A percentile compares a stretch with the other conserved stretches of the same genome.
Conservation (phyloP, 176 grass and related monocot genomes). For the Carex littledalei region DNA sequence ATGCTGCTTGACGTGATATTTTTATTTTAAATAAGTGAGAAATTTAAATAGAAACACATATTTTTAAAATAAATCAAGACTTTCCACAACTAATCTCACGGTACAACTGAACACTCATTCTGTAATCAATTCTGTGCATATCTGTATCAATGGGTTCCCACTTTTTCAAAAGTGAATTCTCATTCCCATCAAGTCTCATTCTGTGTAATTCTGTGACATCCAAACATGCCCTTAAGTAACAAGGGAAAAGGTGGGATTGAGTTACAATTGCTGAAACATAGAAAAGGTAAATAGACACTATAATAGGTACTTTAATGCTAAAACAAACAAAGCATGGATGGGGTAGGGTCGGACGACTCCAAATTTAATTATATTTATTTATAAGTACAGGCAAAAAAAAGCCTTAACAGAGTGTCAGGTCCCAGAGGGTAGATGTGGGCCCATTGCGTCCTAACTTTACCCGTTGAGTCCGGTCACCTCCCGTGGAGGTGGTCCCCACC, state of each 20-base stretch:
- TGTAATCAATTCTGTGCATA: no score
- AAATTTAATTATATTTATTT: background rate
- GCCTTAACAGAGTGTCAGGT: background rate
- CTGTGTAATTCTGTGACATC: no score
- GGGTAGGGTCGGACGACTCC: background rate
- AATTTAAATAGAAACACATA: no score
- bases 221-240: no score
- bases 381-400: background rate
- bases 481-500: background rate
- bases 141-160: no score
- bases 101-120: no score
- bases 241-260: background rate
- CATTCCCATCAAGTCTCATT: no score
- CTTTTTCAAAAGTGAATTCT: no score
- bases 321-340: background rate
- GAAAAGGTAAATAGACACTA: background rate
- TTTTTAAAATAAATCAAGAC: no score
- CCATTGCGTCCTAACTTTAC: background rate
- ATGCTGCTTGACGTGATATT: no score
- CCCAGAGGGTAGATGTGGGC: background rate
- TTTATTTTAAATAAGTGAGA: no score
- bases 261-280: background rate
- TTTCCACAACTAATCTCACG: no score
- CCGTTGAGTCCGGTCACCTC: background rate
- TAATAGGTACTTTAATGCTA: background rate